phyloP scores from a whole-genome alignment of 148 eudicot genomes.

The Pharnaceum exiguum region DNA sequence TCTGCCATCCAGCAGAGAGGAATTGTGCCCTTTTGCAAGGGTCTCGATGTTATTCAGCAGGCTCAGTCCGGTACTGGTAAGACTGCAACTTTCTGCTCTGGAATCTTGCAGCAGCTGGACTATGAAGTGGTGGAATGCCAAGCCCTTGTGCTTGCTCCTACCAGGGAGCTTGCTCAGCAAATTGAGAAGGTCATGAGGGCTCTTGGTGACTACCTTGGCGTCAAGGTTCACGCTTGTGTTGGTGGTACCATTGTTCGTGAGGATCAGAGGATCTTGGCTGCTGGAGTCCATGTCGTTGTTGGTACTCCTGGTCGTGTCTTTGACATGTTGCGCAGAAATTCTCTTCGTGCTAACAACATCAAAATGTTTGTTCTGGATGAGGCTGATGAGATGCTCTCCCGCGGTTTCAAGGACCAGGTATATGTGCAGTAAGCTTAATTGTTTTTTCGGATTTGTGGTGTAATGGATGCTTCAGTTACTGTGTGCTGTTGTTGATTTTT shows the following conservation, averaged over 20 bases:
- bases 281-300: conserved; percentile 75
- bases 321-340: conserved; percentile 69
- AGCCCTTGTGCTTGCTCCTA: conserved; percentile 40
- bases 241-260: conserved; percentile 84
- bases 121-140: conserved; percentile 32
- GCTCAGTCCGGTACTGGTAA: conserved; percentile 41
- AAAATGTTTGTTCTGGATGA: conserved; percentile 80
- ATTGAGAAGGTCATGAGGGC: conserved; percentile 47
- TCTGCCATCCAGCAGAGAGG: conserved; percentile 43
- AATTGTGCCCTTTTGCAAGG: conserved; percentile 34
- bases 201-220: conserved; percentile 64
- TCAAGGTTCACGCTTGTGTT: conserved; percentile 82
- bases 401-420: conserved; percentile 84
- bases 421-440: background rate
- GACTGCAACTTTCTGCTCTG: conserved; percentile 42
- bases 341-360: conserved; percentile 54
- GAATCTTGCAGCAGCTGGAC: conserved; percentile 35
- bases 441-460: no score
- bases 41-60: conserved; percentile 45
- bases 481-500: no score
- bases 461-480: no score
- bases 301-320: conserved; percentile 86
- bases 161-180: conserved; percentile 44
- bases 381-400: conserved; percentile 87
- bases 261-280: conserved; percentile 60